phyloP scores from a whole-genome alignment of 345 rosid genomes.

The Dimocarpus longan region DNA sequence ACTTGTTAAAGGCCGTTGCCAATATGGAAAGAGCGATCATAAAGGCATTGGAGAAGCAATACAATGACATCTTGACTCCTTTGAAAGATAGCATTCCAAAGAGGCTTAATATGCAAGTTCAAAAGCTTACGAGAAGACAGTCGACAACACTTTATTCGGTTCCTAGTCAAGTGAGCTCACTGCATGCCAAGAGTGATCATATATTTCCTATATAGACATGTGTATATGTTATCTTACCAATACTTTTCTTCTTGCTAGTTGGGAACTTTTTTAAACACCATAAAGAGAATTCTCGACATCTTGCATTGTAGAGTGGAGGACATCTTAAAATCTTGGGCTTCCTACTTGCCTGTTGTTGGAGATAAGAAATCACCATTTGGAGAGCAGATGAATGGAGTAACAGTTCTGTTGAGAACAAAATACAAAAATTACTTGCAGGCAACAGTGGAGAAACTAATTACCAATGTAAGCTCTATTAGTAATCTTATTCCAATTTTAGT shows the following conservation, averaged over 20 bases:
- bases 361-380: constrained; percentile 78
- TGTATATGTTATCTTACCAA: constrained; percentile 5
- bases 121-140: constrained; percentile 90
- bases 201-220: background rate
- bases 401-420: constrained; percentile 86
- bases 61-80: constrained; percentile 81
- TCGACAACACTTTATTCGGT: constrained; percentile 67
- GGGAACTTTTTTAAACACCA: constrained; percentile 83
- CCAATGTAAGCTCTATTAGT: constrained; percentile 57
- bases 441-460: constrained; percentile 83
- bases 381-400: constrained; percentile 90
- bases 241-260: constrained; percentile 47
- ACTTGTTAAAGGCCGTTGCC: constrained; percentile 64
- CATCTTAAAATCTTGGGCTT: constrained; percentile 87
- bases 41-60: constrained; percentile 87
- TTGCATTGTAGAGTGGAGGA: constrained; percentile 79
- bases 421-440: constrained; percentile 95
- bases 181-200: background rate
- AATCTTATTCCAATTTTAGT: background rate
- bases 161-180: constrained; percentile 72
- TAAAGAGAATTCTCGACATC: constrained; percentile 91
- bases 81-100: constrained; percentile 85
- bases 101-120: constrained; percentile 92
- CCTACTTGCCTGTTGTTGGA: constrained; percentile 70
- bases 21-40: constrained; percentile 81